These are phyloP conservation scores for Xanthoconium stramineum DNA, from an alignment of 768 basidiomycete species.

Conservation along the genomic window DNA sequence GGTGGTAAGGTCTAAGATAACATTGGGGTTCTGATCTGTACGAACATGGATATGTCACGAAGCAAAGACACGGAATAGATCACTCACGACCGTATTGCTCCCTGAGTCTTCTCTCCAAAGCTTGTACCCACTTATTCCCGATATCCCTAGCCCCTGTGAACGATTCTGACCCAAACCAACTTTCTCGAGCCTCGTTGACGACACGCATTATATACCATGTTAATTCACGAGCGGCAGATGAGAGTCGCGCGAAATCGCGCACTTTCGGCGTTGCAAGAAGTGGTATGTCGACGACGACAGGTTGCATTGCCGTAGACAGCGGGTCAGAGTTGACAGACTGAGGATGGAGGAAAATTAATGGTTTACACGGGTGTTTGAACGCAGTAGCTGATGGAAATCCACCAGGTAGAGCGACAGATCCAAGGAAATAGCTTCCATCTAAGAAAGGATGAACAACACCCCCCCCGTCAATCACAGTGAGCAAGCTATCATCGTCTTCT, in stretches of 20 bases:
- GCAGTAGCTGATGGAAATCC: slow-evolving; percentile 28
- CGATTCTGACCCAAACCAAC: slow-evolving; percentile 71
- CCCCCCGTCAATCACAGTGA: slow-evolving; percentile 54
- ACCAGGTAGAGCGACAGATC: slow-evolving; percentile 40
- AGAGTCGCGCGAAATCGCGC: slow-evolving; percentile 69
- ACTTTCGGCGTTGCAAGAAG: slow-evolving; percentile 52
- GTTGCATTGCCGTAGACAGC: slow-evolving; percentile 32
- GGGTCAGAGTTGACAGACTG: slow-evolving; percentile 26
- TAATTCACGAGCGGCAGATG: slow-evolving; percentile 67
- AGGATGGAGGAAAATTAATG: slow-evolving; percentile 51
- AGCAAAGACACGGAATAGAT: slow-evolving; percentile 8
- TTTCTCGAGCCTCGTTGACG: slow-evolving; percentile 65
- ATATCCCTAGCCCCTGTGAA: slow-evolving; percentile 65
- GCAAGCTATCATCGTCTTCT: slow-evolving; percentile 60
- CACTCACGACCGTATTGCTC: slow-evolving; percentile 66
- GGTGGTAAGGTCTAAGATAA: slow-evolving; percentile 67
- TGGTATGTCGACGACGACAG: slow-evolving; percentile 50
- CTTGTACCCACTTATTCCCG: slow-evolving; percentile 69
- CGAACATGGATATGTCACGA: slow-evolving; percentile 11
- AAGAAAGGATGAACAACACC: slow-evolving; percentile 65
- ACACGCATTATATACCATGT: slow-evolving; percentile 69
- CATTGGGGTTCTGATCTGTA: slow-evolving; percentile 57
- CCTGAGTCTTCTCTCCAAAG: slow-evolving; percentile 60
- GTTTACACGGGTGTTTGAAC: slow-evolving; percentile 44
- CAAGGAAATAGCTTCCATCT: slow-evolving; percentile 75